Conservation (phyloP, 495 filamentous ascomycete species). For the Cetradonia linearis region DNA sequence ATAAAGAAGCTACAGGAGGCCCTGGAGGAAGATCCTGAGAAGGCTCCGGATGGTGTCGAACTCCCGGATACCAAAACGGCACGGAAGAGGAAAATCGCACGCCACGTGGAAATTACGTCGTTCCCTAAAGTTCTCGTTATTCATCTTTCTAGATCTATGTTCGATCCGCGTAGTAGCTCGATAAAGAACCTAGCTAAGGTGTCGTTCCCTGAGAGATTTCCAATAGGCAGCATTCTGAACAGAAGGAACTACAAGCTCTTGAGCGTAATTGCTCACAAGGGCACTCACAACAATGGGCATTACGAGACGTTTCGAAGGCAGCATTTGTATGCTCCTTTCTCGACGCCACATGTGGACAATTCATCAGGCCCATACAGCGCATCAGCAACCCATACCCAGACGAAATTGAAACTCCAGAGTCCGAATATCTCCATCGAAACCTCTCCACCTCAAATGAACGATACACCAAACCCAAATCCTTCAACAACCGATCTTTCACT, state of each 20-base stretch:
- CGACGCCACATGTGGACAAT: constrained; percentile 69
- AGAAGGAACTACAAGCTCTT: constrained; percentile 75
- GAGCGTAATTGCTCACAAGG: constrained; percentile 85
- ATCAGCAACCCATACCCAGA: constrained; percentile 36
- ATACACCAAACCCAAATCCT: constrained; percentile 16
- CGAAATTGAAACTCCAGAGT: constrained; percentile 35
- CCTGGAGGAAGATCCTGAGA: constrained; percentile 68
- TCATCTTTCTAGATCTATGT: constrained; percentile 88
- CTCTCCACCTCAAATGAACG: constrained; percentile 12
- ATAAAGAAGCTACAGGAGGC: constrained; percentile 49
- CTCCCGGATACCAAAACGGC: constrained; percentile 64
- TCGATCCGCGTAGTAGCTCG: constrained; percentile 58
- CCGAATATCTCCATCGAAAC: constrained; percentile 28
- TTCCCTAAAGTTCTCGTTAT: constrained; percentile 87
- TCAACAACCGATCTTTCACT: neutral
- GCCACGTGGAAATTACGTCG: constrained; percentile 70
- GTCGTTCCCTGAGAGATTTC: constrained; percentile 72
- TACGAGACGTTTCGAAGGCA: constrained; percentile 97
- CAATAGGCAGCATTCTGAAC: constrained; percentile 68
- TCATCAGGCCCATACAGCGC: constrained; percentile 58
- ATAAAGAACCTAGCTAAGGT: constrained; percentile 93
- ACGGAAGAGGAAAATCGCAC: constrained; percentile 73
- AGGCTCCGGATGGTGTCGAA: constrained; percentile 54
- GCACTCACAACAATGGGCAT: constrained; percentile 90
- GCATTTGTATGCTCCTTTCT: constrained; percentile 61